Evolutionary conservation across 2,329 filamentous ascomycete genomes (phyloP), one percentile per base, ranked within the genome.

Genomic region (Elsinoe australis): DNA sequence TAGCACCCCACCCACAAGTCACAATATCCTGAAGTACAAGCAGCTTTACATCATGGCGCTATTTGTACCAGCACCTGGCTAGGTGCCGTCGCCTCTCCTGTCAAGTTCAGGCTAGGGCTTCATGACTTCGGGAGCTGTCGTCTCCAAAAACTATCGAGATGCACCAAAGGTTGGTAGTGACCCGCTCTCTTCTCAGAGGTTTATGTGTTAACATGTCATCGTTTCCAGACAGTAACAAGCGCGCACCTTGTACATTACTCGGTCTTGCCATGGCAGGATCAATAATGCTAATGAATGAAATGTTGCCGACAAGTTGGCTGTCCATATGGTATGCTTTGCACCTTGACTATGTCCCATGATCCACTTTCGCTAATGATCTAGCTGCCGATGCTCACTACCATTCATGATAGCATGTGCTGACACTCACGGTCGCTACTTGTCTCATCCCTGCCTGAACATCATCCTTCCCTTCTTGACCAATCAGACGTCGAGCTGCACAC

Each of bases 401-500:
- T 28, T 41, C 17, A 28, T 41, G 21, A 9, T 15, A 41, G 36
- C 36, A 41, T 41, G 36, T 41, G 36, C 28, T 24, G 15, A 10
- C 36, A 41, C 15, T 24, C 12, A 5, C 28, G 22, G 36, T 26
- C 21, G 14, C 28, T n/a, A 41, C 36, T 41, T 41, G 36, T 15
- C 28, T 24, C 21, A 26, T 3, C 22, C 18, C 17, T 26, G 21
- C 12, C n/a, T 26, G 19, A 28, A n/a, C 36, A 21, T 26, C 26
- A 41, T 26, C 21, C 26, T 21, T 26, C 21, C 36, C 36, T 14
- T 41, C 36, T 26, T 28, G 36, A 28, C 36, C 36, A 41, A 41
- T 41, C 36, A 41, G 36, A 41, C 10, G 21, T 14, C 28, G 36
- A n/a, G 28, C 10, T 24, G 36, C 36, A 41, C 21, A 41, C 36